phyloP scores from a whole-genome alignment of 306 rosid genomes.

The Nissolia schottii region DNA sequence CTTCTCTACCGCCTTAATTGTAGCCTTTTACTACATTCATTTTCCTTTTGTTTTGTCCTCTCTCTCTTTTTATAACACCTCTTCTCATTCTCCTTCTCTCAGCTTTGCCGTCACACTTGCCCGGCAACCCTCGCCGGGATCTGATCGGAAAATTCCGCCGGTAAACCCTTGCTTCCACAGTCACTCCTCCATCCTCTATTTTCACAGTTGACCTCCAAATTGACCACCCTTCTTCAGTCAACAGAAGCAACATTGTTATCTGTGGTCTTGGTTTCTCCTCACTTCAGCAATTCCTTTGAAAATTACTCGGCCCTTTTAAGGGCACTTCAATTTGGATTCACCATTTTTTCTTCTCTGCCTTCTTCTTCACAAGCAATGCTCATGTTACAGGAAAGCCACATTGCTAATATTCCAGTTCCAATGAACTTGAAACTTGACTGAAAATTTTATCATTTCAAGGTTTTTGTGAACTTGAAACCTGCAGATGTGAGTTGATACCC shows the following conservation, averaged over 20 bases:
- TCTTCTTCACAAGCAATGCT: conserved; percentile 16
- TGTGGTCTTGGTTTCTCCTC: background rate
- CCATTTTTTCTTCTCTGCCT: conserved; percentile 13
- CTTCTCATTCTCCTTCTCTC: background rate
- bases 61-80: conserved; percentile 1
- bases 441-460: conserved; percentile 30
- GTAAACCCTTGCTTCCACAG: background rate
- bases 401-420: background rate
- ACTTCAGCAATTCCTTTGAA: conserved; percentile 14
- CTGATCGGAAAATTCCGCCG: background rate
- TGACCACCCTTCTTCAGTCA: background rate
- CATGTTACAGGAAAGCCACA: conserved; percentile 9
- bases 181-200: background rate
- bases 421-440: conserved; percentile 20
- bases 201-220: background rate
- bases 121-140: conserved; percentile 25
- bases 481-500: background rate
- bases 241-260: background rate
- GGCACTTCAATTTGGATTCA: conserved; percentile 11
- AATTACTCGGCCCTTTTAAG: conserved; percentile 10
- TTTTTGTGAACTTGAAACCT: too few species aligned
- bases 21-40: background rate
- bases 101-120: background rate
- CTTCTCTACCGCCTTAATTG: conserved; percentile 27
- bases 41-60: background rate